phyloP scores from a whole-genome alignment of 2,329 filamentous ascomycete species.

The Alternaria sp. region DNA sequence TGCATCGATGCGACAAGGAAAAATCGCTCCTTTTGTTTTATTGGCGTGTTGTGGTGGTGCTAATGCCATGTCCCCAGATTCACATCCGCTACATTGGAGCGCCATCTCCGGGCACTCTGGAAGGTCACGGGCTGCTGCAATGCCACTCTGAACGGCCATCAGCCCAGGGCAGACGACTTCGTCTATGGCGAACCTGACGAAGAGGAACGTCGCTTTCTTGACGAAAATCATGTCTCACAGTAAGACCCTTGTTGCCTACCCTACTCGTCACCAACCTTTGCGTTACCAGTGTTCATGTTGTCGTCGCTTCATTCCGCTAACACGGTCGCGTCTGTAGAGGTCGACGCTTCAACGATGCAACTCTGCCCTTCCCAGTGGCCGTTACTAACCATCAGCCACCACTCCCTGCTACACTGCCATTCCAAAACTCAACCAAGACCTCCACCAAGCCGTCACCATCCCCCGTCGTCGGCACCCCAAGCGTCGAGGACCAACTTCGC shows the following conservation, averaged over 20 bases:
- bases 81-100: conserved; percentile 67
- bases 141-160: conserved; percentile 64
- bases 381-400: conserved; percentile 38
- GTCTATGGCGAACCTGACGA: conserved; percentile 63
- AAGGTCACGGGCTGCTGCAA: conserved; percentile 65
- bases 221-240: conserved; percentile 66
- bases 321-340: conserved; percentile 55
- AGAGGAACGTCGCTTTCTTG: conserved; percentile 63
- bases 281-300: conserved; percentile 22
- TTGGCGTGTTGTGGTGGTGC: conserved; percentile 49
- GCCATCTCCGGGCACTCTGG: conserved; percentile 89
- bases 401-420: conserved; percentile 37
- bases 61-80: conserved; percentile 69
- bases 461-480: conserved; percentile 29
- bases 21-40: conserved; percentile 54
- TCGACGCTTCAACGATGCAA: conserved; percentile 64
- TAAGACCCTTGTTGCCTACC: conserved; percentile 51
- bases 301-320: conserved; percentile 44
- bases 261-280: not conserved
- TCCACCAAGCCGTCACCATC: conserved; percentile 37
- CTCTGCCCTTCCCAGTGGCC: conserved; percentile 55
- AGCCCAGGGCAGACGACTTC: conserved; percentile 63
- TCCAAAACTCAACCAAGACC: conserved; percentile 32
- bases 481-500: conserved; percentile 47
- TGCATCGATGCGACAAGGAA: conserved; percentile 49